These are phyloP conservation scores for Umbelopsis vinacea DNA, from an alignment of 192 early-diverging fungal species.

Conservation along the genomic window DNA sequence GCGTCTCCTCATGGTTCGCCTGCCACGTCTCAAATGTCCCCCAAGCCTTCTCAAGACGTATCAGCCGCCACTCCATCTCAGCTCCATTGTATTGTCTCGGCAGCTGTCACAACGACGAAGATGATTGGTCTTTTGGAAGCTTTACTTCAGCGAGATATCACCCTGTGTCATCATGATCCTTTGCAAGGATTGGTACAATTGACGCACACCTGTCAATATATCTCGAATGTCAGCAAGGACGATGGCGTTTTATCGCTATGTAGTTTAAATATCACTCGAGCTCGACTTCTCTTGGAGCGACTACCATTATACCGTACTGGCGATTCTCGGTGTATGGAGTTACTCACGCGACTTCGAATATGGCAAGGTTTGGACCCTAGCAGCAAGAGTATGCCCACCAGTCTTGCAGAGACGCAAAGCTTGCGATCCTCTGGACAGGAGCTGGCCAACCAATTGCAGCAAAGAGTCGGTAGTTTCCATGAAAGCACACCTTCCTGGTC, in stretches of 20 bases:
- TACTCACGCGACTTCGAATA: background rate
- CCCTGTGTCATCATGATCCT: conserved; percentile 4
- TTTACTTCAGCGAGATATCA: background rate
- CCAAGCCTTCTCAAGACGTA: background rate
- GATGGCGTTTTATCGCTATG: background rate
- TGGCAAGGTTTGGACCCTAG: background rate
- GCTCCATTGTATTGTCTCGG: background rate
- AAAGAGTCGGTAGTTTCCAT: background rate
- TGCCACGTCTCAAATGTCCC: background rate
- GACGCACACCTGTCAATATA: background rate
- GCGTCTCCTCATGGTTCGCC: background rate
- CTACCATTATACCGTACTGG: background rate
- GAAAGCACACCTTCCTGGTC: background rate
- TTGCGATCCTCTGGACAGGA: background rate
- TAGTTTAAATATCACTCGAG: background rate
- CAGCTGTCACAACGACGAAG: background rate
- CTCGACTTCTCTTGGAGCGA: background rate
- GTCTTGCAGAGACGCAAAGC: background rate
- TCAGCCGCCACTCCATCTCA: background rate
- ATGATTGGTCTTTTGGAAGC: conserved; percentile 8
- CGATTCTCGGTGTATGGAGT: background rate
- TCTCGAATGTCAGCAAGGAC: background rate
- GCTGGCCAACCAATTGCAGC: background rate
- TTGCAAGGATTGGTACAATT: background rate
- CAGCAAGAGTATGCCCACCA: background rate